These are phyloP conservation scores for Populus ilicifolia DNA, from an alignment of 345 rosid species.

Conservation along the genomic window DNA sequence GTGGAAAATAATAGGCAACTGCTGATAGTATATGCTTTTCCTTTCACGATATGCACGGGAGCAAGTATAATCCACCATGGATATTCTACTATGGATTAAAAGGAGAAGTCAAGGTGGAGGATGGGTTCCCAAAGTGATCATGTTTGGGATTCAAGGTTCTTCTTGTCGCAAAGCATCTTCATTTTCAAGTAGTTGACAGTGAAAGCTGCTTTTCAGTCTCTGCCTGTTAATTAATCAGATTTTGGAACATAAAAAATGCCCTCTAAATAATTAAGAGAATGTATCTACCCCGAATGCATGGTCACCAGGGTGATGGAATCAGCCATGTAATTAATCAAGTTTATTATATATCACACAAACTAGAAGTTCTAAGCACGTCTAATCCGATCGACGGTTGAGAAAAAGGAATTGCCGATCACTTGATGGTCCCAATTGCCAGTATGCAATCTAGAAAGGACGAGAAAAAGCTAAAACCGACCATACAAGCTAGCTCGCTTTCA, in stretches of 20 bases:
- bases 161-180: background rate
- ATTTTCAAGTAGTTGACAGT: background rate
- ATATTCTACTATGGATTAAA: slow-evolving; percentile 19
- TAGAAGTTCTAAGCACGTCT: background rate
- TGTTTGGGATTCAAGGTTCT: slow-evolving; percentile 2
- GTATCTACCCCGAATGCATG: too few species aligned
- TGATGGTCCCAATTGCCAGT: background rate
- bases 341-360: background rate
- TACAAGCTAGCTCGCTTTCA: slow-evolving; percentile 4
- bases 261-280: background rate
- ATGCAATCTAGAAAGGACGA: background rate
- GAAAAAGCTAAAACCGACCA: background rate
- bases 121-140: slow-evolving; percentile 3
- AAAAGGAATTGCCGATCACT: background rate
- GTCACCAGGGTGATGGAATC: too few species aligned
- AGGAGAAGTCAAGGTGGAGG: slow-evolving; percentile 1
- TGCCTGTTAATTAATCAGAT: background rate
- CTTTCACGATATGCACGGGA: background rate
- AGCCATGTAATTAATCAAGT: too few species aligned
- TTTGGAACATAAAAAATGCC: too few species aligned
- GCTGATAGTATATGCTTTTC: slow-evolving; percentile 8
- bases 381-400: too few species aligned
- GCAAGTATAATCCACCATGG: slow-evolving; percentile 20
- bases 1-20: background rate
- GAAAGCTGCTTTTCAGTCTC: background rate